phyloP scores from a whole-genome alignment of 192 early-diverging fungal genomes.

The Coemansia javaensis region DNA sequence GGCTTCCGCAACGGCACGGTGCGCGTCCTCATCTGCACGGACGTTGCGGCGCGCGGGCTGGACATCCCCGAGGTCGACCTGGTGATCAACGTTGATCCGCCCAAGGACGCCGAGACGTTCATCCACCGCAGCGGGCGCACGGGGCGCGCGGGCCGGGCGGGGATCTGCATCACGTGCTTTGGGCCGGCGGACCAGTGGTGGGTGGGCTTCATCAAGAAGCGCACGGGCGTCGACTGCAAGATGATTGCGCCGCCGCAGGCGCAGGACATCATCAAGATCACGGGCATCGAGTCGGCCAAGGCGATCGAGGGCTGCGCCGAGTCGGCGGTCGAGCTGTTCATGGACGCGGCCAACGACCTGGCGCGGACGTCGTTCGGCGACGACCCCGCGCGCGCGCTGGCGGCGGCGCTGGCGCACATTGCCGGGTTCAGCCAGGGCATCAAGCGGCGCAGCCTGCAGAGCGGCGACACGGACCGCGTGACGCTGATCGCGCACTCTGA shows the following conservation, averaged over 20 bases:
- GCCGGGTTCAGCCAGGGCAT: constrained; percentile 82
- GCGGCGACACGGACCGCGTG: constrained; percentile 73
- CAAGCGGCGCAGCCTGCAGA: constrained; percentile 73
- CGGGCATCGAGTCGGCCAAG: constrained; percentile 71
- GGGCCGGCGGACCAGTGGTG: constrained; percentile 83
- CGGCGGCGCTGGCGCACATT: constrained; percentile 84
- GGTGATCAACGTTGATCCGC: constrained; percentile 95
- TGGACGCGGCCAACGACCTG: constrained; percentile 65
- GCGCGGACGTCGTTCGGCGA: constrained; percentile 61
- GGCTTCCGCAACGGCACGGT: constrained; percentile 92
- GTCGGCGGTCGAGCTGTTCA: constrained; percentile 77
- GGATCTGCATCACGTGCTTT: constrained; percentile 90
- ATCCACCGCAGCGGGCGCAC: constrained; percentile 95
- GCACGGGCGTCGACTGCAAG: constrained; percentile 78
- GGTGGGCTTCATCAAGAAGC: constrained; percentile 67
- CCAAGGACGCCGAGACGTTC: constrained; percentile 88
- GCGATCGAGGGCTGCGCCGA: constrained; percentile 62
- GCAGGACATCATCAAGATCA: constrained; percentile 80
- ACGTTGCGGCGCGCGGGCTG: constrained; percentile 91
- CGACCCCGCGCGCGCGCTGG: constrained; percentile 72
- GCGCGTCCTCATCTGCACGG: constrained; percentile 87
- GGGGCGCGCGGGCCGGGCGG: constrained; percentile 83
- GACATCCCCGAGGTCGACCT: constrained; percentile 96
- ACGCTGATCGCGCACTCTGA: constrained; percentile 65
- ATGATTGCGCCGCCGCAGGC: constrained; percentile 81